Percentiles rank a stretch among this genome's conserved stretches.
phyloP scores from a whole-genome alignment of 805 yeast genomes.

The Candida wancherniae region DNA sequence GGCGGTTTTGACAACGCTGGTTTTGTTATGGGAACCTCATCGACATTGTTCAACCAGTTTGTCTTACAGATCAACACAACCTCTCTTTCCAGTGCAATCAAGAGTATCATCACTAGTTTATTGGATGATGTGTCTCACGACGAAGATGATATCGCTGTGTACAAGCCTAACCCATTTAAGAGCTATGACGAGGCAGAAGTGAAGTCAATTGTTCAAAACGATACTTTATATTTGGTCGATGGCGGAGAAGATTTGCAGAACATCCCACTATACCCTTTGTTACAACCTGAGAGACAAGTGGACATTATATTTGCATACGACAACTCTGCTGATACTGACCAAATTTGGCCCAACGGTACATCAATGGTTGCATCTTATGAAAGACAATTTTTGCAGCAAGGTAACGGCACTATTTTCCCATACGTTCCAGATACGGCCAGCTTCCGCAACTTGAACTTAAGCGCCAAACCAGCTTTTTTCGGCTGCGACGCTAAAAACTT shows the following conservation, averaged over 20 bases:
- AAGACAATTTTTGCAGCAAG: conserved; percentile 25
- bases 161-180: conserved; percentile 38
- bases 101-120: conserved; percentile 21
- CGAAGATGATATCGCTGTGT: conserved; percentile 36
- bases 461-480: conserved; percentile 22
- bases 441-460: conserved; percentile 20
- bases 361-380: conserved; percentile 32
- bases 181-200: conserved; percentile 17
- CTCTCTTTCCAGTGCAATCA: conserved; percentile 20
- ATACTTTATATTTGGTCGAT: conserved; percentile 35
- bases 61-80: conserved; percentile 22
- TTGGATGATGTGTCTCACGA: conserved; percentile 21
- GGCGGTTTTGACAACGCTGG: conserved; percentile 69
- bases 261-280: conserved; percentile 37
- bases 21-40: conserved; percentile 37
- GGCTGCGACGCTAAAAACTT: conserved; percentile 25
- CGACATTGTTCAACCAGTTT: conserved; percentile 34
- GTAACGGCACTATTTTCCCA: conserved; percentile 25
- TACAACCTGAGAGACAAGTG: conserved; percentile 31
- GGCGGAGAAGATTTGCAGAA: conserved; percentile 43
- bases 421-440: conserved; percentile 20
- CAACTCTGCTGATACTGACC: conserved; percentile 28
- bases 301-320: conserved; percentile 42
- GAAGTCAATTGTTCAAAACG: conserved; percentile 21
- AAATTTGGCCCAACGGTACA: conserved; percentile 42